These are phyloP conservation scores for Calonectria pseudoreteaudii DNA, from an alignment of 2,329 filamentous ascomycete species.

Conservation along the genomic window DNA sequence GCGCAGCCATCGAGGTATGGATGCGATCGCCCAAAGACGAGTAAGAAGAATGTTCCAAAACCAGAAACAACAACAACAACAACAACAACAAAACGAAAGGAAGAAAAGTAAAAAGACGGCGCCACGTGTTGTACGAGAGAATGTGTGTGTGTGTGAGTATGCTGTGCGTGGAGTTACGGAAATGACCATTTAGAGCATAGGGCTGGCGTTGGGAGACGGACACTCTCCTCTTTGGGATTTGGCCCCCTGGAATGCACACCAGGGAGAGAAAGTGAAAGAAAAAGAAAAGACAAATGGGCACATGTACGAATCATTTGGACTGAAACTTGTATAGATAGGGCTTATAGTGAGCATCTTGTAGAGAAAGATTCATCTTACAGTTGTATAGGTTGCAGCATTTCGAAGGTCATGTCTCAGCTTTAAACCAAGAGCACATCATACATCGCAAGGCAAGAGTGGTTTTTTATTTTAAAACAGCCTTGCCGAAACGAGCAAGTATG, in stretches of 20 bases:
- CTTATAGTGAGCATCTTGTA: no score
- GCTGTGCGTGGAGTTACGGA: constrained; percentile 40
- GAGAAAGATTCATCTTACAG: no score
- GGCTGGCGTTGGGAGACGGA: constrained; percentile 48
- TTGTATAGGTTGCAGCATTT: no score
- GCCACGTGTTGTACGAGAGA: constrained; percentile 28
- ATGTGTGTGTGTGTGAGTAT: background rate
- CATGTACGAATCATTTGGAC: constrained; percentile 36
- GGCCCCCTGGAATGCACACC: constrained; percentile 11
- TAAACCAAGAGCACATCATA: no score
- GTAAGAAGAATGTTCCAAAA: constrained; percentile 39
- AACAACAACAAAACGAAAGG: background rate
- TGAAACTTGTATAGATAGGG: no score
- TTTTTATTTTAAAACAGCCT: no score
- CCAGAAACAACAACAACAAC: background rate
- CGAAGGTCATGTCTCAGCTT: no score
- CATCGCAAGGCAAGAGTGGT: no score
- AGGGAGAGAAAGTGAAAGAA: background rate
- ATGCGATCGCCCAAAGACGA: constrained; percentile 82
- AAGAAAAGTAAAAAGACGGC: background rate
- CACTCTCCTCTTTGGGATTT: constrained; percentile 43
- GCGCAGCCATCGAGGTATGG: constrained; percentile 90
- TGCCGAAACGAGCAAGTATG: no score
- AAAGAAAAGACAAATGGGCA: constrained; percentile 27
- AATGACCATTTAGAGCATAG: constrained; percentile 46